Percentiles rank a stretch among this genome's conserved stretches.
These are phyloP conservation scores for Coemansia sp. DNA, from an alignment of 192 early-diverging fungal species.

Conservation along the genomic window DNA sequence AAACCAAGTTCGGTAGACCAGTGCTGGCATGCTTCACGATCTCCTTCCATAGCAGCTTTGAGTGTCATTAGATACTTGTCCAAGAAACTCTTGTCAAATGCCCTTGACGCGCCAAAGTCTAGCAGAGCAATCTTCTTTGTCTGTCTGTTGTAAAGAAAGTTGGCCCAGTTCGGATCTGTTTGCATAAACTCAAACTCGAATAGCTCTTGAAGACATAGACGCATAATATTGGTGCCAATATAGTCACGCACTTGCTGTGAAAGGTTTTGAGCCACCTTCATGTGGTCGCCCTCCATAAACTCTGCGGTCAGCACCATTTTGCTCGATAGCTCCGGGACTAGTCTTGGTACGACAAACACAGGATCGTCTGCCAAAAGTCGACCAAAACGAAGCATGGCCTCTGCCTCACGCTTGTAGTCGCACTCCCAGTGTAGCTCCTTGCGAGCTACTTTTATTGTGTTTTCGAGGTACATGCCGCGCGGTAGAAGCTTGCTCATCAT, in stretches of 20 bases:
- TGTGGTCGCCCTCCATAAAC: constrained; percentile 68
- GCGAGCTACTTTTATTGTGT: constrained; percentile 87
- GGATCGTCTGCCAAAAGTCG: constrained; percentile 59
- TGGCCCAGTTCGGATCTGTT: constrained; percentile 99
- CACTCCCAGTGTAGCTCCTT: constrained; percentile 91
- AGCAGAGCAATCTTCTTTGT: constrained; percentile 77
- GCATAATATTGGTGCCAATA: constrained; percentile 73
- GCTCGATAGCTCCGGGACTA: constrained; percentile 68
- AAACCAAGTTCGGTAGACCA: constrained; percentile 85
- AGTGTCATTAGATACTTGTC: constrained; percentile 75
- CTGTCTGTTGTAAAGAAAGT: constrained; percentile 82
- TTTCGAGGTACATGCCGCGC: constrained; percentile 93
- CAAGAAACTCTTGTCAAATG: constrained; percentile 72
- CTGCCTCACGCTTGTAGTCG: constrained; percentile 87
- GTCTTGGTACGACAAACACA: constrained; percentile 68
- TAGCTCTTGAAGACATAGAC: constrained; percentile 83
- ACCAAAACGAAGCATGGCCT: constrained; percentile 69
- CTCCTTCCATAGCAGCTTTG: constrained; percentile 63
- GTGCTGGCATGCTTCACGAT: constrained; percentile 71
- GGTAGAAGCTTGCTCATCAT: constrained; percentile 83
- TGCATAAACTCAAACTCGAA: constrained; percentile 97
- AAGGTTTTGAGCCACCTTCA: constrained; percentile 61
- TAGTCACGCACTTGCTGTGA: constrained; percentile 58
- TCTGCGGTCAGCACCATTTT: constrained; percentile 76
- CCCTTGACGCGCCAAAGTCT: constrained; percentile 93